Conservation (phyloP, 148 eudicot species). For the Rhododendron henanense region DNA sequence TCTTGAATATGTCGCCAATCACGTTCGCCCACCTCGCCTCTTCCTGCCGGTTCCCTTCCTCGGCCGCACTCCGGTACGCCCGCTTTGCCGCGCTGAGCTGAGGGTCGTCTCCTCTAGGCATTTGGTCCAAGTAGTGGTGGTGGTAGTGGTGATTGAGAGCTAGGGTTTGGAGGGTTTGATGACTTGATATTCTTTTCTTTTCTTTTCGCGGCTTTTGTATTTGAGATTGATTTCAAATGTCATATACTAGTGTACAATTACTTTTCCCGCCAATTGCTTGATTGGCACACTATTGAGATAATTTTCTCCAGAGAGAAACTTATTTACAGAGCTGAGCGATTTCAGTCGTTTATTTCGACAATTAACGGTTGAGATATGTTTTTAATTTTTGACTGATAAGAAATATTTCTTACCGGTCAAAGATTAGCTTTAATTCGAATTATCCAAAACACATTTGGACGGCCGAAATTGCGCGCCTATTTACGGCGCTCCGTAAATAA, state of each 20-base stretch:
- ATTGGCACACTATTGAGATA: background rate
- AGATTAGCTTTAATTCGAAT: too few relatives aligned
- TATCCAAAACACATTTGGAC: too few relatives aligned
- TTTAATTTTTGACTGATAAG: too few relatives aligned
- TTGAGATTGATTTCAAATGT: background rate
- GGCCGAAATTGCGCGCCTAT: too few relatives aligned
- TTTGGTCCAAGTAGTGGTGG: conserved; percentile 9
- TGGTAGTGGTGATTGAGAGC: background rate
- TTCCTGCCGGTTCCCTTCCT: conserved; percentile 63
- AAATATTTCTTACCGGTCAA: too few relatives aligned
- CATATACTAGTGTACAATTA: background rate
- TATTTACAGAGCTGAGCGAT: too few relatives aligned
- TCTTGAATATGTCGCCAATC: conserved; percentile 69
- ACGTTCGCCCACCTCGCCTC: conserved; percentile 98
- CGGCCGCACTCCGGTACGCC: conserved; percentile 50
- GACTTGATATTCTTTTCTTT: background rate
- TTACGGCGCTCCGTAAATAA: too few relatives aligned
- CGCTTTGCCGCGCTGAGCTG: conserved; percentile 52
- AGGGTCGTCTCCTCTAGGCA: conserved; percentile 43
- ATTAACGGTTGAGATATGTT: too few relatives aligned
- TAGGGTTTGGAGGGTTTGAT: conserved; percentile 5
- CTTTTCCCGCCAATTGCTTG: conserved; percentile 7
- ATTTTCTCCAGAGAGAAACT: too few relatives aligned
- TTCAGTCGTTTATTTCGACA: too few relatives aligned
- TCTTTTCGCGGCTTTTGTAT: conserved; percentile 1